A percentile compares a stretch with the other conserved stretches of the same genome.
Conservation (phyloP, 306 rosid species). For the Geum urbanum region DNA sequence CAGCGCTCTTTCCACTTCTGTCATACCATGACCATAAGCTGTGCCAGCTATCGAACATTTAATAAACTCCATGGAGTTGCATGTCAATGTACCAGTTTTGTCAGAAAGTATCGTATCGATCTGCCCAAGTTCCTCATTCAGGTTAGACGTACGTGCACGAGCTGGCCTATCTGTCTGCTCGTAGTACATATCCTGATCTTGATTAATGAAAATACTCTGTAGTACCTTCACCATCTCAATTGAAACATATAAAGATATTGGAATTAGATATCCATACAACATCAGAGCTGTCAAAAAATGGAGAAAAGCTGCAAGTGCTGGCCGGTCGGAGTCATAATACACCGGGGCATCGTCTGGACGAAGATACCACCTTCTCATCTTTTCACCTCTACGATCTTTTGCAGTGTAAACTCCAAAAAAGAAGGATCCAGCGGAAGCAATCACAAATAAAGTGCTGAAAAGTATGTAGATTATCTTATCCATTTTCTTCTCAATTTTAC, state of each 20-base stretch:
- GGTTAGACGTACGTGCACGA: constrained; percentile 78
- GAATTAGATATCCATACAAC: constrained; percentile 85
- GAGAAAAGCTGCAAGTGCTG: constrained; percentile 53
- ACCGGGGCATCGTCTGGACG: constrained; percentile 52
- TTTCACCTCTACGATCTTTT: constrained; percentile 41
- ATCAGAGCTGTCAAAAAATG: constrained; percentile 86
- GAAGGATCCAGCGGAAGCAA: constrained; percentile 64
- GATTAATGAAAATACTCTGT: constrained; percentile 78
- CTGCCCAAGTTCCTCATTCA: constrained; percentile 93
- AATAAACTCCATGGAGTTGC: constrained; percentile 89
- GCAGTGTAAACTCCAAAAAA: constrained; percentile 54
- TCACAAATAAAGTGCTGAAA: constrained; percentile 61
- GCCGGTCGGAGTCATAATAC: constrained; percentile 50
- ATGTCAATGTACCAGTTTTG: constrained; percentile 90
- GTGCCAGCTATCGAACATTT: constrained; percentile 78
- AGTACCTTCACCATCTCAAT: constrained; percentile 90
- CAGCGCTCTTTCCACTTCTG: constrained; percentile 75
- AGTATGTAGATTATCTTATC: constrained; percentile 78
- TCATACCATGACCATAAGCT: constrained; percentile 67
- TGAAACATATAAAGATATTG: constrained; percentile 84
- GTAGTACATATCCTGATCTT: constrained; percentile 69
- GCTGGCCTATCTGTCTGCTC: constrained; percentile 74
- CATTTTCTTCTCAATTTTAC: constrained; percentile 82
- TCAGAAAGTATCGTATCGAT: constrained; percentile 75
- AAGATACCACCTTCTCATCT: constrained; percentile 71